Evolutionary conservation across 495 filamentous ascomycete genomes (phyloP), one percentile per base, ranked within the genome.

Genomic region (Neurospora sp.): DNA sequence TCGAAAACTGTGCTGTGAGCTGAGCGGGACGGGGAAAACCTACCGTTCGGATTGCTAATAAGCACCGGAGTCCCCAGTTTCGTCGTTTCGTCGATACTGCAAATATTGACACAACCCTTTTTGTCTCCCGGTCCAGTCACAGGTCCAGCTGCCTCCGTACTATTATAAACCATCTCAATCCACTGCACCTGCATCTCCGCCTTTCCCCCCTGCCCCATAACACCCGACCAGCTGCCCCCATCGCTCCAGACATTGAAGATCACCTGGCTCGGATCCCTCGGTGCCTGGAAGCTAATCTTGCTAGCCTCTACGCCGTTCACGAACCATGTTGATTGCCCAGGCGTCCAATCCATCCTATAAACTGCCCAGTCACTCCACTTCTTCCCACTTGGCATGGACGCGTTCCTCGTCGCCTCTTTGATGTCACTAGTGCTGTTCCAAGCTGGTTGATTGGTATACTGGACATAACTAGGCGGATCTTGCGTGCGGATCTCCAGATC

Each of bases 201-300:
- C 68, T 85, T 84, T 3, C 84, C 79, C 0, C 85, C 87, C 1
- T 87, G 76, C 4, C 72, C 81, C 90, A 94, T 91, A 74, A 90
- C 87, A 1, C 92, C 92, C 1, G 89, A 88, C 92, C 92, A 94
- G 0, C 80, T 76, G 1, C 91, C 89, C 2, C 92, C 92, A 77
- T 94, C 88, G 78, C 89, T 90, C 92, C 92, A 94, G 68, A 91
- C 84, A 75, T 93, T 93, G 70, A 93, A 82, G 35, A 91, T 87
- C 40, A 94, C 75, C 71, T 87, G 83, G 59, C 87, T 87, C 40
- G 89, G 86, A 61, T 88, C 83, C 42, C 84, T 82, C 3, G 91
- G 91, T 3, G 89, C 89, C 16, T 88, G 86, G 76, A 91, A 92
- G 12, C 83, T 83, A 71, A 90, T 91, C 44, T 82, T 84, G 7